phyloP scores from a whole-genome alignment of 2,329 filamentous ascomycete genomes.

The Nemania sp. region DNA sequence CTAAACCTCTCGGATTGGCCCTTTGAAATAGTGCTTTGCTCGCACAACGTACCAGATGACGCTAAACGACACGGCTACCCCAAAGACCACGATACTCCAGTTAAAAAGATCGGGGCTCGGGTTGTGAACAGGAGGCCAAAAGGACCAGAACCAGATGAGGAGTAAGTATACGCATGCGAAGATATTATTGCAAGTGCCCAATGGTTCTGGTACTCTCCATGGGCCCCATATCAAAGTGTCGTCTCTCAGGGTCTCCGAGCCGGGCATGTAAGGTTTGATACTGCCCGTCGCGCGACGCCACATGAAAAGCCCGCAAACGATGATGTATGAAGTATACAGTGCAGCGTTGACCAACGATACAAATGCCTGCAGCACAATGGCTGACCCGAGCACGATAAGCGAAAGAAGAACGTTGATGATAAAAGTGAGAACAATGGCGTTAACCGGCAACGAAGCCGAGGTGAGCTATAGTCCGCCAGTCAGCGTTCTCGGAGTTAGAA shows the following conservation, averaged over 20 bases:
- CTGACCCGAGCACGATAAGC: not conserved
- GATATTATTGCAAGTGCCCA: conserved; percentile 58
- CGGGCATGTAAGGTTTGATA: not conserved
- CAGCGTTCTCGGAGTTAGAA: not conserved
- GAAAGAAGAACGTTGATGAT: not conserved
- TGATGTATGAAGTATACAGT: not conserved
- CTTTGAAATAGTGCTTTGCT: conserved; percentile 50
- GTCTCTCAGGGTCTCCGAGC: not conserved
- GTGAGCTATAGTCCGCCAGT: not conserved
- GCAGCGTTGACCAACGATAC: not conserved
- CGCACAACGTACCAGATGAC: conserved; percentile 51
- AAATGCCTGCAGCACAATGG: not conserved
- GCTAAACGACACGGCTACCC: conserved; percentile 48
- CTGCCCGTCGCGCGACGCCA: not conserved
- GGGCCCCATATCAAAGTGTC: conserved; percentile 52
- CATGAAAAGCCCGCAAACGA: not conserved
- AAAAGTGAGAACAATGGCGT: not conserved
- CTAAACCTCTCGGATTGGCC: conserved; percentile 43
- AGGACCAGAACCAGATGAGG: conserved; percentile 60
- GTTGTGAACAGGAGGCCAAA: conserved; percentile 49
- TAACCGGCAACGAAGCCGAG: not conserved
- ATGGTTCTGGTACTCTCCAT: conserved; percentile 54
- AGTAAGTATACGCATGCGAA: conserved; percentile 58
- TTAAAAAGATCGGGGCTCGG: conserved; percentile 49
- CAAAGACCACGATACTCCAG: conserved; percentile 51